phyloP scores from a whole-genome alignment of 352 stramenopile genomes.

The Globisporangium viniferum region DNA sequence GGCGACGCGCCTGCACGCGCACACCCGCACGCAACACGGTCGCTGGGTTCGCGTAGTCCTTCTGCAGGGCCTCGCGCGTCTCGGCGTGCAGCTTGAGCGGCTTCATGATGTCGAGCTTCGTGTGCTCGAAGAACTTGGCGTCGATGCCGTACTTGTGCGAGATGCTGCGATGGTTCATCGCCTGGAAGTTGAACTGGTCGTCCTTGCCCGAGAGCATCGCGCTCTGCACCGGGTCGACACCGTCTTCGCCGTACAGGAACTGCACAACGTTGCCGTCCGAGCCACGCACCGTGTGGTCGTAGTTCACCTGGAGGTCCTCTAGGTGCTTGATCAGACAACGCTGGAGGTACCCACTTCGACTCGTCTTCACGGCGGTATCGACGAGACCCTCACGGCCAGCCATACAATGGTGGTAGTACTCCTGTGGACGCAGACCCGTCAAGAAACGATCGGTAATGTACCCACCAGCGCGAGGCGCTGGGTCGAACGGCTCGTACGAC shows the following conservation, averaged over 20 bases:
- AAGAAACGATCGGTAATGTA: conserved; percentile 99
- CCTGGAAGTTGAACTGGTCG: conserved; percentile 93
- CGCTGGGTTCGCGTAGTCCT: conserved; percentile 31
- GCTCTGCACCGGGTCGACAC: conserved; percentile 95
- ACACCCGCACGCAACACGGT: conserved; percentile 53
- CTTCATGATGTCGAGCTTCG: conserved; percentile 89
- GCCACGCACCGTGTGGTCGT: conserved; percentile 99
- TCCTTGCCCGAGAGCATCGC: conserved; percentile 94
- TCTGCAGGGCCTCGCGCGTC: conserved; percentile 48
- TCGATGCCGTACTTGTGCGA: conserved; percentile 92
- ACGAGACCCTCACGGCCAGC: conserved; percentile 98
- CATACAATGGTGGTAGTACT: conserved; percentile 99
- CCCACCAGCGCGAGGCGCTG: conserved; percentile 95
- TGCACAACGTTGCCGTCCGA: conserved; percentile 97
- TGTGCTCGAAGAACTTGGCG: conserved; percentile 85
- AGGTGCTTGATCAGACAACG: conserved; percentile 99
- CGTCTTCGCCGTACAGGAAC: conserved; percentile 99
- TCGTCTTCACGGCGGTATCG: conserved; percentile 99
- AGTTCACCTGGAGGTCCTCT: conserved; percentile 96
- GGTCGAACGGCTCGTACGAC: conserved; percentile 98
- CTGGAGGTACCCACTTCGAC: conserved; percentile 98
- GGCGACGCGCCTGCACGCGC: conserved; percentile 60
- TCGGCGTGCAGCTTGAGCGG: conserved; percentile 75
- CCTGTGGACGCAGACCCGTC: conserved; percentile 94
- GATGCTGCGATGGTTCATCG: conserved; percentile 95